Evolutionary conservation across 495 filamentous ascomycete species (phyloP).

Genomic region (Cryomyces minteri): DNA sequence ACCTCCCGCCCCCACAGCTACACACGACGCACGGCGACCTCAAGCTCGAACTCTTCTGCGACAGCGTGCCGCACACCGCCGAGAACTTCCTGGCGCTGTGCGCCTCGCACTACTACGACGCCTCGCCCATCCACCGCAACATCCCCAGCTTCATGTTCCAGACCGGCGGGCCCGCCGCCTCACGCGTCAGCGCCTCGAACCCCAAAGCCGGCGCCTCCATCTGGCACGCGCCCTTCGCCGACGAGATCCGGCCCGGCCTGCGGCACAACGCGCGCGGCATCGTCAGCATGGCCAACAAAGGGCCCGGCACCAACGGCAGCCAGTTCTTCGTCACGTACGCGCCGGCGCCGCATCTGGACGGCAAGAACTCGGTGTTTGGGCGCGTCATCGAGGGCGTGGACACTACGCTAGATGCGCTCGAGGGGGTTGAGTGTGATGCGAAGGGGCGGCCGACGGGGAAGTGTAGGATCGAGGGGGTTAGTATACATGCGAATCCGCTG

Average conservation of each 20-base stretch:
- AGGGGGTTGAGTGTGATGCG: constrained; percentile 68
- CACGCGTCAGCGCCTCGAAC: constrained; percentile 22
- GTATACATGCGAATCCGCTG: constrained; percentile 86
- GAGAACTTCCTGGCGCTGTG: constrained; percentile 96
- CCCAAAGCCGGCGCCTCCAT: constrained; percentile 55
- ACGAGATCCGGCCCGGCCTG: constrained; percentile 77
- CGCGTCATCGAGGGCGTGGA: constrained; percentile 52
- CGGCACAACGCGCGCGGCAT: constrained; percentile 76
- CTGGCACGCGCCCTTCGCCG: constrained; percentile 68
- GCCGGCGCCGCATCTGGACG: constrained; percentile 79
- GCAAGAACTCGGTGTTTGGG: constrained; percentile 87
- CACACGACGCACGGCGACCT: constrained; percentile 82
- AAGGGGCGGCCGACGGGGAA: constrained; percentile 67
- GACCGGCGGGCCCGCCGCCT: constrained; percentile 59
- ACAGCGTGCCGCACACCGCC: constrained; percentile 78
- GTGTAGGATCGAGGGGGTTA: constrained; percentile 53
- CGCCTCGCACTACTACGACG: constrained; percentile 71
- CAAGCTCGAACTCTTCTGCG: constrained; percentile 94
- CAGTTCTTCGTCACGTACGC: constrained; percentile 90
- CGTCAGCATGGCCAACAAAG: constrained; percentile 85
- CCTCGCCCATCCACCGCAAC: constrained; percentile 73
- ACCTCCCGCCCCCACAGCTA: constrained; percentile 30
- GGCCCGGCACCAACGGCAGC: constrained; percentile 68
- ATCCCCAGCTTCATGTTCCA: constrained; percentile 89
- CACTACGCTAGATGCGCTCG: constrained; percentile 51